Conservation (phyloP, 2,329 filamentous ascomycete species). For the Ambrosiella beaveri region DNA sequence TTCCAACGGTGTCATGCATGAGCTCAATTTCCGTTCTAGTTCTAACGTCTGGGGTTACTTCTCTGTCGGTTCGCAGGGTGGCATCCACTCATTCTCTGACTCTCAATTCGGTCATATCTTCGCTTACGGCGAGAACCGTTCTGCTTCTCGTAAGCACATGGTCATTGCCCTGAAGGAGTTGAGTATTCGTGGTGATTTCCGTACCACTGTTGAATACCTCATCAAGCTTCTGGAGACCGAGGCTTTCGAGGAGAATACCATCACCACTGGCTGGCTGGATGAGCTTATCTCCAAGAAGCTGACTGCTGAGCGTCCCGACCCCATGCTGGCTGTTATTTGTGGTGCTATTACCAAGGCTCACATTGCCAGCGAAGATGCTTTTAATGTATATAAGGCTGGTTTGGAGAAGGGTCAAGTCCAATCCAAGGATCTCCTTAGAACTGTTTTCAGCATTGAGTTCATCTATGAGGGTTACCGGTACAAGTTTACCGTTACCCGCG, state of each 20-base stretch:
- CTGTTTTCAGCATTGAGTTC: slow-evolving; percentile 93
- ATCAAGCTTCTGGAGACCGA: slow-evolving; percentile 98
- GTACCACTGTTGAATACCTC: slow-evolving; percentile 94
- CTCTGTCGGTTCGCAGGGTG: slow-evolving; percentile 88
- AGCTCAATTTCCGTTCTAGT: slow-evolving; percentile 95
- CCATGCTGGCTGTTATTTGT: slow-evolving; percentile 83
- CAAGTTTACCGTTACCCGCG: slow-evolving; percentile 93
- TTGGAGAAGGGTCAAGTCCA: slow-evolving; percentile 96
- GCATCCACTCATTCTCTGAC: slow-evolving; percentile 98
- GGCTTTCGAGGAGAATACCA: slow-evolving; percentile 97
- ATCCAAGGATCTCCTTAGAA: slow-evolving; percentile 91
- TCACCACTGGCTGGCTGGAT: slow-evolving; percentile 96
- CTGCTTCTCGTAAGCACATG: slow-evolving; percentile 96
- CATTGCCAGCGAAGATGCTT: slow-evolving; percentile 77
- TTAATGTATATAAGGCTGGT: slow-evolving; percentile 70
- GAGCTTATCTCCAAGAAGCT: slow-evolving; percentile 96
- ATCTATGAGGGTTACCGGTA: slow-evolving; percentile 95
- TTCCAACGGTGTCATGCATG: slow-evolving; percentile 96
- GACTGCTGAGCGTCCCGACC: slow-evolving; percentile 86
- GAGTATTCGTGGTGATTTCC: slow-evolving; percentile 98
- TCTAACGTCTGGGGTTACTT: slow-evolving; percentile 99
- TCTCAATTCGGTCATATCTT: slow-evolving; percentile 99
- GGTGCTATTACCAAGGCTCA: slow-evolving; percentile 92
- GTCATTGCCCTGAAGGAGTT: slow-evolving; percentile 95
- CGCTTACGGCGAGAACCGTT: slow-evolving; percentile 93